Conservation (phyloP, 2,329 filamentous ascomycete species). For the Trichoderma afroharzianum region DNA sequence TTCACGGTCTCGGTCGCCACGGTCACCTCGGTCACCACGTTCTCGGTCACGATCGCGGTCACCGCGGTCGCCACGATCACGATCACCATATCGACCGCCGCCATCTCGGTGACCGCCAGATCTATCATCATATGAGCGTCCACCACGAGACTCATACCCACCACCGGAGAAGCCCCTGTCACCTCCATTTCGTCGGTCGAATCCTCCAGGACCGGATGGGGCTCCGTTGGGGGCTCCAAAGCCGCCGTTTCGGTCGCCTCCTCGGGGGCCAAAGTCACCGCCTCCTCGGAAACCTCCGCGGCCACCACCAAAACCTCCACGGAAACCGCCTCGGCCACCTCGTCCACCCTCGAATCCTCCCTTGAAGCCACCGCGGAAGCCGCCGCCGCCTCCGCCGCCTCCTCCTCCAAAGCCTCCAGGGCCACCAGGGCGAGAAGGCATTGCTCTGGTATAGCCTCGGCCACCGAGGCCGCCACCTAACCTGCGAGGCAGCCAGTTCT, state of each 20-base stretch:
- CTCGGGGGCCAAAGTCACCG: slow-evolving; percentile 37
- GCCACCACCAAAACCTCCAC: slow-evolving; percentile 37
- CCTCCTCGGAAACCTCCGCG: slow-evolving; percentile 33
- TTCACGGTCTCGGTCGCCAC: slow-evolving; percentile 21
- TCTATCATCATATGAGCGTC: slow-evolving; percentile 60
- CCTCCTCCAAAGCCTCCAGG: slow-evolving; percentile 54
- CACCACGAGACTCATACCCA: slow-evolving; percentile 55
- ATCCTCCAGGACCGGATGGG: slow-evolving; percentile 57
- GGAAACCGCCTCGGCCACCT: slow-evolving; percentile 51
- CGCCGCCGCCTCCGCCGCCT: slow-evolving; percentile 43
- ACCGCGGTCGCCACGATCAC: slow-evolving; percentile 43
- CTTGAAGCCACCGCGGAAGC: slow-evolving; percentile 40
- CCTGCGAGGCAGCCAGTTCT: slow-evolving; percentile 87
- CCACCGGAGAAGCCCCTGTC: slow-evolving; percentile 42
- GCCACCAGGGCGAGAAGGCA: slow-evolving; percentile 65
- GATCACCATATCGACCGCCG: slow-evolving; percentile 38
- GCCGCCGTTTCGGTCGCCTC: slow-evolving; percentile 45
- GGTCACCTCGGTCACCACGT: slow-evolving; percentile 28
- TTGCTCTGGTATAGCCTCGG: slow-evolving; percentile 83
- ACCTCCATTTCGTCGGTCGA: slow-evolving; percentile 44
- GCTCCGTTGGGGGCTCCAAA: slow-evolving; percentile 54
- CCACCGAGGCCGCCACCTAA: slow-evolving; percentile 91
- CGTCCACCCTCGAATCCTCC: slow-evolving; percentile 46
- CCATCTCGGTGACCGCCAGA: slow-evolving; percentile 51
- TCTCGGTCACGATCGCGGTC: slow-evolving; percentile 38